phyloP scores from a whole-genome alignment of 2,329 filamentous ascomycete genomes.

The Colletotrichum sp. region DNA sequence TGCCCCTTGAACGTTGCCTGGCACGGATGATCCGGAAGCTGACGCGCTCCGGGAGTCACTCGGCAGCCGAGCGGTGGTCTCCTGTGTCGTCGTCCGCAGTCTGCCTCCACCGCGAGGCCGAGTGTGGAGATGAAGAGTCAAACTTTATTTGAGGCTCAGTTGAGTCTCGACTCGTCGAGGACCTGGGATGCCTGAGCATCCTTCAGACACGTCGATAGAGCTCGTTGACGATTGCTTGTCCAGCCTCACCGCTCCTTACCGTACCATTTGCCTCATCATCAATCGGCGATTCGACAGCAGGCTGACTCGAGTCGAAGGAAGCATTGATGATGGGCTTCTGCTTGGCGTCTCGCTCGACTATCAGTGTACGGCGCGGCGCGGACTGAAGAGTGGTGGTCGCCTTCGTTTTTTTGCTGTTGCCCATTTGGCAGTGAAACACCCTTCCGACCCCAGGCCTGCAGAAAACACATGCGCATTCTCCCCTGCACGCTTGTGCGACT shows the following conservation, averaged over 20 bases:
- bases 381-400: not conserved
- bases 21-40: slow-evolving; percentile 21
- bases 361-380: not conserved
- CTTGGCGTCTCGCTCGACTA: not conserved
- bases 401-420: not conserved
- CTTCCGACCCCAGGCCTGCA: not conserved
- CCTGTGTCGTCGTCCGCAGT: not conserved
- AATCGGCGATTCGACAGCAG: not conserved
- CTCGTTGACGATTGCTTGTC: not conserved
- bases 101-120: not conserved
- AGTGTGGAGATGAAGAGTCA: slow-evolving; percentile 4
- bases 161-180: slow-evolving; percentile 2
- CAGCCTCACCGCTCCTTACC: slow-evolving; percentile 1
- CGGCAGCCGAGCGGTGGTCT: slow-evolving; percentile 3
- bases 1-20: not conserved
- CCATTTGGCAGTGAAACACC: not conserved
- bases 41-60: slow-evolving; percentile 18
- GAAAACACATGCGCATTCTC: not conserved
- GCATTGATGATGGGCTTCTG: not conserved
- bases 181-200: slow-evolving; percentile 2
- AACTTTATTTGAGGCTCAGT: slow-evolving; percentile 17
- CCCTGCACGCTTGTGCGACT: slow-evolving; percentile 11
- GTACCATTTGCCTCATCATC: not conserved
- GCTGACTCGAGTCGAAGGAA: slow-evolving; percentile 1
- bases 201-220: not conserved